These are phyloP conservation scores for Penicillium waksmanii DNA, from an alignment of 495 filamentous ascomycete genomes.

Conservation along the genomic window DNA sequence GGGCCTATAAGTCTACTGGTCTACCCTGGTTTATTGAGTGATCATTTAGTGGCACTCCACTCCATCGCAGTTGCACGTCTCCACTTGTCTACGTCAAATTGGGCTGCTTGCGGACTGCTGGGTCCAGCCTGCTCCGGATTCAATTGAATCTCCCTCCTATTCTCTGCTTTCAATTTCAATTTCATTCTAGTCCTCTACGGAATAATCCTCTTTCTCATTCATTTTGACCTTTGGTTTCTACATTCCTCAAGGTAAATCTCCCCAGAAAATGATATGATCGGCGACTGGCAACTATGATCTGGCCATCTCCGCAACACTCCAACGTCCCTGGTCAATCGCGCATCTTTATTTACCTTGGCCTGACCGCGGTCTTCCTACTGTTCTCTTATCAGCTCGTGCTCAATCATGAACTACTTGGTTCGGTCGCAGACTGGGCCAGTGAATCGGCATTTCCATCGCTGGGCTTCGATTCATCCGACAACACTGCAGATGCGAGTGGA, in stretches of 20 bases:
- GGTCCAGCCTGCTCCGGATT: background rate
- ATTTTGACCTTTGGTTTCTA: background rate
- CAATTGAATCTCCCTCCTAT: background rate
- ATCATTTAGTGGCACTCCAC: background rate
- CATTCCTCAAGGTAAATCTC: background rate
- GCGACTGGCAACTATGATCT: background rate
- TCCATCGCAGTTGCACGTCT: background rate
- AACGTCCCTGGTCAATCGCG: slow-evolving; percentile 13
- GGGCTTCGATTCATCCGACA: background rate
- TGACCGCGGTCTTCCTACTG: slow-evolving; percentile 22
- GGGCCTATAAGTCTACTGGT: too few species aligned
- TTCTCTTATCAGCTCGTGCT: slow-evolving; percentile 31
- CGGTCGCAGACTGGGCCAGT: slow-evolving; percentile 3
- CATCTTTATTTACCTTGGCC: slow-evolving; percentile 21
- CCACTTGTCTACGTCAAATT: background rate
- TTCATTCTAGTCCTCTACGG: background rate
- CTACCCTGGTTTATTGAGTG: too few species aligned
- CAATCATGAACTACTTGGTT: slow-evolving; percentile 15
- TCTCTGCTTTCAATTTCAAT: background rate
- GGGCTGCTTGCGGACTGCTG: background rate
- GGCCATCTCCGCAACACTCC: slow-evolving; percentile 9
- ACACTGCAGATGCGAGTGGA: background rate
- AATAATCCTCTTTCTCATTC: background rate
- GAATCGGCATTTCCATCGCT: background rate
- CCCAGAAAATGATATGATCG: background rate